These are phyloP conservation scores for Geum urbanum DNA, from an alignment of 306 rosid genomes.

Conservation along the genomic window DNA sequence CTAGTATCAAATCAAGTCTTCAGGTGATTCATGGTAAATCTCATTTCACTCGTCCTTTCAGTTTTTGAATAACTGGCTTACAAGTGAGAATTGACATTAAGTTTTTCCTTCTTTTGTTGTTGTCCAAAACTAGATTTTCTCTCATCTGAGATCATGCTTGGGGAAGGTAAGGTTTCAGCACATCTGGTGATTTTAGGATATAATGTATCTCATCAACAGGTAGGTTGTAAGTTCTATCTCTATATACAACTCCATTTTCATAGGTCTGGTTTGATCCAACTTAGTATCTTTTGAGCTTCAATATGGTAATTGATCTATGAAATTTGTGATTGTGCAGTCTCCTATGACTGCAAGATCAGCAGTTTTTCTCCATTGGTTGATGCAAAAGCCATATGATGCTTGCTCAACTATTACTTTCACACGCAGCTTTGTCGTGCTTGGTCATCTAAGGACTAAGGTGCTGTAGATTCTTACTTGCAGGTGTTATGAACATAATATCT, in stretches of 20 bases:
- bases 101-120: too few relatives aligned
- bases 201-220: constrained; percentile 82
- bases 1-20: constrained; percentile 63
- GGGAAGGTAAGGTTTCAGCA: constrained; percentile 84
- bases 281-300: constrained; percentile 2
- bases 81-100: too few relatives aligned
- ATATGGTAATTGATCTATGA: background rate
- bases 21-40: constrained; percentile 69
- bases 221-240: constrained; percentile 28
- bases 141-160: constrained; percentile 79
- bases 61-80: constrained; percentile 15
- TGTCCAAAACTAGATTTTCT: constrained; percentile 69
- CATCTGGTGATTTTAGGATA: constrained; percentile 77
- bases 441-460: constrained; percentile 70
- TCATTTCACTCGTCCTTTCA: constrained; percentile 10
- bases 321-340: constrained; percentile 46
- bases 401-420: constrained; percentile 82
- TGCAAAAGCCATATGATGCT: constrained; percentile 97
- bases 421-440: constrained; percentile 63
- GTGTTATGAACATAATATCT: constrained; percentile 13
- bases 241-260: constrained; percentile 6
- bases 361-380: constrained; percentile 63
- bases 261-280: background rate
- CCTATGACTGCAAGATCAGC: constrained; percentile 52
- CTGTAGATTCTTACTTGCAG: constrained; percentile 17